phyloP scores from a whole-genome alignment of 345 rosid species.

The Gossypium stocksii region DNA sequence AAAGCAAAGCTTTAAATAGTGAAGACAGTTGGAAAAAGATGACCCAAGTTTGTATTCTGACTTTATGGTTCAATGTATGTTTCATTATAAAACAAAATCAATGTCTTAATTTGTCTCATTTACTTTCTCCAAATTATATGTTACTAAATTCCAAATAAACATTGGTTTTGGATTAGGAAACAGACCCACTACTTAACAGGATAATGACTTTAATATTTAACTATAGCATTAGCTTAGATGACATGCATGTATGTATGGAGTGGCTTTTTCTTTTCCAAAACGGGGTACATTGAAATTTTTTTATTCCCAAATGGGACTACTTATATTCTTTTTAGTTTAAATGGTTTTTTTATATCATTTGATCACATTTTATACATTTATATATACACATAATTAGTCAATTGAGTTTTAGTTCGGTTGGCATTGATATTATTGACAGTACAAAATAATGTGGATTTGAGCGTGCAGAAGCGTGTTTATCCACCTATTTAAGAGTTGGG shows the following conservation, averaged over 20 bases:
- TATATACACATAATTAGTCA: too few species aligned
- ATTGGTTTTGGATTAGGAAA: not conserved
- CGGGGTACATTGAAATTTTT: not conserved
- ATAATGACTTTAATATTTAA: not conserved
- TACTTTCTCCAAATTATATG: not conserved
- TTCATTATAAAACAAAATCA: not conserved
- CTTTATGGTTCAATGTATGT: constrained; percentile 2
- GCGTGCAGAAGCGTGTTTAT: too few species aligned
- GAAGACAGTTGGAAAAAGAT: not conserved
- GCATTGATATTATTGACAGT: too few species aligned
- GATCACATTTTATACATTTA: too few species aligned
- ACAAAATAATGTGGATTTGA: too few species aligned
- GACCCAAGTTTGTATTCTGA: not conserved
- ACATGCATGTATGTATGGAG: not conserved
- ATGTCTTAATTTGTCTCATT: not conserved
- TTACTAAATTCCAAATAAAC: not conserved
- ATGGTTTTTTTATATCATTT: too few species aligned
- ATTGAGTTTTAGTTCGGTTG: too few species aligned
- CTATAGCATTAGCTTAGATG: not conserved
- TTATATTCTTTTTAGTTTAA: too few species aligned
- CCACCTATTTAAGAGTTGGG: too few species aligned
- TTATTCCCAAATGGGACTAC: too few species aligned
- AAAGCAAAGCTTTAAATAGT: not conserved
- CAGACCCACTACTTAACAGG: not conserved
- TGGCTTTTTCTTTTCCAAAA: too few species aligned